Conservation (phyloP, 345 rosid genomes). For the Salix brachista region DNA sequence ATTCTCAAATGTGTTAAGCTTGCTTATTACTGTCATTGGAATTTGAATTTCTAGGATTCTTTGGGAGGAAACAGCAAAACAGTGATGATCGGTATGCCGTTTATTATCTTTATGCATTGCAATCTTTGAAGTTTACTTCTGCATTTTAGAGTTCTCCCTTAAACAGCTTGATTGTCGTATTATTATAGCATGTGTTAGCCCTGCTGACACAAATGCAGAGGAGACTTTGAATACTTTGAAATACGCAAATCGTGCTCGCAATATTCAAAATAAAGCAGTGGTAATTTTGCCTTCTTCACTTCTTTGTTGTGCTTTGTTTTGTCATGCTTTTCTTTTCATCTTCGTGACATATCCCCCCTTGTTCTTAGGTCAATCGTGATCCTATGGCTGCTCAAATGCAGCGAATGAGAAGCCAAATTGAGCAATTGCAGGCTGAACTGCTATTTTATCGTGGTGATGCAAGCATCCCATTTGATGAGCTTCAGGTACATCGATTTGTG, state of each 20-base stretch:
- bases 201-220: constrained; percentile 96
- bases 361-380: constrained; percentile 74
- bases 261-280: constrained; percentile 93
- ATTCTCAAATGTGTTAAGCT: background rate
- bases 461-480: constrained; percentile 67
- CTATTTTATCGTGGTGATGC: constrained; percentile 74
- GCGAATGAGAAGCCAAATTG: constrained; percentile 89
- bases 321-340: background rate
- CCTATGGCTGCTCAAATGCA: constrained; percentile 79
- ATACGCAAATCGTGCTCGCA: constrained; percentile 97
- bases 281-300: constrained; percentile 38
- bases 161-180: background rate
- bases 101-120: background rate
- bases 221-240: constrained; percentile 94
- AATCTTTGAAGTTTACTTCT: background rate
- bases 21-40: background rate
- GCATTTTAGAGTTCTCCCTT: background rate
- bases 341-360: background rate
- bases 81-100: constrained; percentile 84
- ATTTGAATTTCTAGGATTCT: constrained; percentile 63
- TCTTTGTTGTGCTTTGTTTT: background rate
- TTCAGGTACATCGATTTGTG: constrained; percentile 51
- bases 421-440: constrained; percentile 85
- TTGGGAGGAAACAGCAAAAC: constrained; percentile 99
- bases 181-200: constrained; percentile 89